A percentile compares a stretch with the other conserved stretches of the same genome.
Conservation (phyloP, 768 basidiomycete genomes). For the Serendipita indica region DNA sequence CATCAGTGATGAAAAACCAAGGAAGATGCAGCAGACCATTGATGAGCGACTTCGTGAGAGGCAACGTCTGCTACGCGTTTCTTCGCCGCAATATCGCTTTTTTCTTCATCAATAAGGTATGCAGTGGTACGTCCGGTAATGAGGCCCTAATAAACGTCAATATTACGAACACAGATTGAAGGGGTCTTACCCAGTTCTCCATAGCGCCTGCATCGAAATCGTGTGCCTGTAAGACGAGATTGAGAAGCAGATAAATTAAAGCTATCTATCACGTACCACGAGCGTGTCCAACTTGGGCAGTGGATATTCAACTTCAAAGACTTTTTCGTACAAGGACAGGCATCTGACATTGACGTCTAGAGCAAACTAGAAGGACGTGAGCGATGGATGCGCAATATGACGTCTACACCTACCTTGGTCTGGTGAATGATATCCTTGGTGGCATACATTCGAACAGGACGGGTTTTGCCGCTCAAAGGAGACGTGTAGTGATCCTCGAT, state of each 20-base stretch:
- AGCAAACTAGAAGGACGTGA: slow-evolving; percentile 40
- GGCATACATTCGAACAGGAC: slow-evolving; percentile 78
- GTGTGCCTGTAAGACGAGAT: slow-evolving; percentile 32
- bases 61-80: slow-evolving; percentile 66
- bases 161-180: neutral
- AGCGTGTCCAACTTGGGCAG: slow-evolving; percentile 91
- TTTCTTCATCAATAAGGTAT: slow-evolving; percentile 66
- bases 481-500: slow-evolving; percentile 64
- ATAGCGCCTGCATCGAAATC: slow-evolving; percentile 88
- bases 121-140: slow-evolving; percentile 80
- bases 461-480: slow-evolving; percentile 60
- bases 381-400: neutral
- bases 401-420: slow-evolving; percentile 23
- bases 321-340: slow-evolving; percentile 78
- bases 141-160: slow-evolving; percentile 36
- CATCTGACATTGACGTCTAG: slow-evolving; percentile 74
- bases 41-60: slow-evolving; percentile 68
- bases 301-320: slow-evolving; percentile 86
- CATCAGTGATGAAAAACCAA: neutral
- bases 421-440: slow-evolving; percentile 73
- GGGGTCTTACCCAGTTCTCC: slow-evolving; percentile 63
- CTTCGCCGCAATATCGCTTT: slow-evolving; percentile 54
- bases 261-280: slow-evolving; percentile 34
- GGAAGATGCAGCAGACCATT: neutral
- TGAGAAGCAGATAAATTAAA: neutral